phyloP scores from a whole-genome alignment of 495 filamentous ascomycete species.

The Physcia stellaris region DNA sequence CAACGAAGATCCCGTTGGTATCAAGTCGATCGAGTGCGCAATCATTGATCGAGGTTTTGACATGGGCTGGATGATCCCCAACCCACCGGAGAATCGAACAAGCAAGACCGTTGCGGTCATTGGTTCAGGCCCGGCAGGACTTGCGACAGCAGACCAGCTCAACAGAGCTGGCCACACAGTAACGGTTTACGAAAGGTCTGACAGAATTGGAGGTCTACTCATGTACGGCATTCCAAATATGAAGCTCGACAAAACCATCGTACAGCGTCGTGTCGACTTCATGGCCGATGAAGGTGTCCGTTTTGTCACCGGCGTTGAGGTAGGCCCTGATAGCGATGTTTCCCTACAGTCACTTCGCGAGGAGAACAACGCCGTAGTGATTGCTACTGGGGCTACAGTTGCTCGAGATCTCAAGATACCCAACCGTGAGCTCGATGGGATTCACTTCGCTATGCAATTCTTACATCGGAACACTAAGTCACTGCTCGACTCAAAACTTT shows the following conservation, averaged over 20 bases:
- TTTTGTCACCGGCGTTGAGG: slow-evolving; percentile 61
- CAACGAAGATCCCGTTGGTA: slow-evolving; percentile 95
- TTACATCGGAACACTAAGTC: slow-evolving; percentile 98
- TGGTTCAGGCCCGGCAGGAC: slow-evolving; percentile 86
- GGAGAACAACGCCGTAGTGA: slow-evolving; percentile 73
- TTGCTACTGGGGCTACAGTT: slow-evolving; percentile 95
- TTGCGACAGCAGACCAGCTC: slow-evolving; percentile 87
- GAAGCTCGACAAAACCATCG: slow-evolving; percentile 98
- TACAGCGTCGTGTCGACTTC: slow-evolving; percentile 90
- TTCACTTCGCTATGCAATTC: slow-evolving; percentile 99
- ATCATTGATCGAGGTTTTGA: slow-evolving; percentile 99
- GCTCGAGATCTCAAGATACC: slow-evolving; percentile 91
- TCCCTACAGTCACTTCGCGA: slow-evolving; percentile 63
- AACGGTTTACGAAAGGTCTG: slow-evolving; percentile 91
- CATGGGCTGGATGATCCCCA: slow-evolving; percentile 97
- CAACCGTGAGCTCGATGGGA: slow-evolving; percentile 78
- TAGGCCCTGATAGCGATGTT: slow-evolving; percentile 64
- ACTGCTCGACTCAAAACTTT: slow-evolving; percentile 80
- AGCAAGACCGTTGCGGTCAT: slow-evolving; percentile 89
- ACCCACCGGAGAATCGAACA: slow-evolving; percentile 63
- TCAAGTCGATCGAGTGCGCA: slow-evolving; percentile 98
- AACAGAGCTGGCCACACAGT: slow-evolving; percentile 87
- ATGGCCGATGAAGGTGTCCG: slow-evolving; percentile 86
- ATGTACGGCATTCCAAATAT: slow-evolving; percentile 99
- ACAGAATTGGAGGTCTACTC: slow-evolving; percentile 84